A percentile compares a stretch with the other conserved stretches of the same genome.
Evolutionary conservation across 2,329 filamentous ascomycete species (phyloP).

Genomic region (Aspergillus nomiae): DNA sequence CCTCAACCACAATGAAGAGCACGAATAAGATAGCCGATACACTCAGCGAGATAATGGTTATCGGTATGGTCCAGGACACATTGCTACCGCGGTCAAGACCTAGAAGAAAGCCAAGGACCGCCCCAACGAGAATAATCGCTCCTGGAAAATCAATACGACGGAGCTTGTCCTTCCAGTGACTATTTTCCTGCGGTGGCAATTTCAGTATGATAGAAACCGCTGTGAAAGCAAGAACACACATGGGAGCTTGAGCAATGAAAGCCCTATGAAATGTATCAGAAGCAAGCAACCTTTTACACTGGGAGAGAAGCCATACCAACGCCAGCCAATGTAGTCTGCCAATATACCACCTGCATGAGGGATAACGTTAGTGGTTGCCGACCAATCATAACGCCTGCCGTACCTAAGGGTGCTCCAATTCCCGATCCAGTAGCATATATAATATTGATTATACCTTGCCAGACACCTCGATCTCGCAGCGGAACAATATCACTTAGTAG

Average conservation of each 20-base stretch:
- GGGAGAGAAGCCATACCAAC: conserved; percentile 57
- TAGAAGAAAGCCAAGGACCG: conserved; percentile 66
- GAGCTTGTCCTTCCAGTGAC: conserved; percentile 67
- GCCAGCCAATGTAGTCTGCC: conserved; percentile 74
- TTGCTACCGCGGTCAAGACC: conserved; percentile 75
- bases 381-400: not conserved
- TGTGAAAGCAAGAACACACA: conserved; percentile 66
- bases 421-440: conserved; percentile 70
- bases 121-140: conserved; percentile 64
- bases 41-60: conserved; percentile 61
- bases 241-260: conserved; percentile 70
- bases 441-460: conserved; percentile 75
- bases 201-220: conserved; percentile 65
- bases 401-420: conserved; percentile 67
- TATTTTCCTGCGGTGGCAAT: conserved; percentile 59
- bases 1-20: conserved; percentile 70
- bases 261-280: conserved; percentile 51
- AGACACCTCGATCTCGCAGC: conserved; percentile 68
- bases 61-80: conserved; percentile 63
- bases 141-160: conserved; percentile 73
- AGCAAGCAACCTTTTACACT: not conserved
- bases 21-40: conserved; percentile 62
- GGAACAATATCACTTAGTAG: conserved; percentile 72
- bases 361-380: not conserved
- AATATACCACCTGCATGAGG: conserved; percentile 58